Evolutionary conservation across 1,284 basidiomycete genomes (phyloP), one percentile per base, ranked within the genome.

Genomic region (Rhodotorula mucilaginosa): DNA sequence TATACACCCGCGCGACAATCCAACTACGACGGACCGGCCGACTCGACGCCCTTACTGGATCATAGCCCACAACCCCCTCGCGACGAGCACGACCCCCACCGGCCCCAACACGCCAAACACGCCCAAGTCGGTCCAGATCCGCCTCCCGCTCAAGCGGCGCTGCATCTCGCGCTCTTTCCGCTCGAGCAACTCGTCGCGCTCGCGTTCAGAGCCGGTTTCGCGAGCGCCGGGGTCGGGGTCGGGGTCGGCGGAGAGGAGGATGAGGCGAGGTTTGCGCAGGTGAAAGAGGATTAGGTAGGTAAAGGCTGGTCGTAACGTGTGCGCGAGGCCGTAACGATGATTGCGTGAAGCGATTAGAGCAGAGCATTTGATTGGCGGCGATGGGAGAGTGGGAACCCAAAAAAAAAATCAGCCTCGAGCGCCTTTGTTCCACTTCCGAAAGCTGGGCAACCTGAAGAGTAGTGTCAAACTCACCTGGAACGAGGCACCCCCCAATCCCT

Each of bases 121-220:
- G 7, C 86, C 86, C 13, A 90, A 78, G 80, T 92, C 90, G 88
- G 89, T 91, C 2, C 87, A 77, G 51, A 91, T 81, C 39, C 90
- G 83, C 71, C 85, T 85, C 54, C 85, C 84, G 59, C 87, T 84
- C 71, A 90, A 85, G 57, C 84, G 83, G 66, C 84, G 84, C 79
- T 92, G 90, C 67, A 92, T 81, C 47, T 86, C 86, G 62, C 85
- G 84, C 80, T 92, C 90, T 81, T 92, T 92, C 71, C 89, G 84
- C 76, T 88, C 85, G 56, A 92, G 82, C 39, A 92, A 84, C 64
- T 88, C 86, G 61, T 81, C 80, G 31, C 88, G 61, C 82, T 73
- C 34, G 51, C 34, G 8, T 26, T 26, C 26, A 26, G 26, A 26
- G 26, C 26, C 26, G 26, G 26, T 26, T 26, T 26, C 26, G 26